These are phyloP conservation scores for Phaeotremella fagi DNA, from an alignment of 768 basidiomycete species.

Conservation along the genomic window DNA sequence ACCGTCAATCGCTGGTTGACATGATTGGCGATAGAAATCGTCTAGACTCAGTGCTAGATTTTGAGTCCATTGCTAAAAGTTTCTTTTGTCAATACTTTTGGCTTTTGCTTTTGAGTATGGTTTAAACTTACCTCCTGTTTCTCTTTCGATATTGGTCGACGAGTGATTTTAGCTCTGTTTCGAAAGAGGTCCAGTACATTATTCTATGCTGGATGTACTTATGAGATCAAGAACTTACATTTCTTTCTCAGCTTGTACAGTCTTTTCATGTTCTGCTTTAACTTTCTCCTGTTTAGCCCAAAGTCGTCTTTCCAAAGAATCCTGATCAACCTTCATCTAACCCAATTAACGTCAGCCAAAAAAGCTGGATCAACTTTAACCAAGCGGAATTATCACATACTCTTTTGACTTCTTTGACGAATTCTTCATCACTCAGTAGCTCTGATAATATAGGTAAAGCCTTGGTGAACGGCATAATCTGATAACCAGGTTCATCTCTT, in stretches of 20 bases:
- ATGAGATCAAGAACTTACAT: constrained; percentile 23
- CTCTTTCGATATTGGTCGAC: constrained; percentile 20
- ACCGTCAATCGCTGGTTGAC: constrained; percentile 27
- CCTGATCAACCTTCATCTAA: constrained; percentile 44
- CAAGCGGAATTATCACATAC: constrained; percentile 11
- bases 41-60: constrained; percentile 8
- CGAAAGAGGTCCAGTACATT: too few species aligned
- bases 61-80: constrained; percentile 19
- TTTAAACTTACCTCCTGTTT: constrained; percentile 25
- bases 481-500: constrained; percentile 15
- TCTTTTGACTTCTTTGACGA: constrained; percentile 31
- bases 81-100: not conserved
- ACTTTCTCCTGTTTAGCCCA: constrained; percentile 39
- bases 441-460: constrained; percentile 29
- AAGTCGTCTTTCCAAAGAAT: constrained; percentile 31
- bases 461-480: constrained; percentile 21
- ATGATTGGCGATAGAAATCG: constrained; percentile 25
- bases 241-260: constrained; percentile 29
- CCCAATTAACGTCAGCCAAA: not conserved
- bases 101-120: not conserved
- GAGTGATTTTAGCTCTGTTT: constrained; percentile 25
- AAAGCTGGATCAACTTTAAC: not conserved
- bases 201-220: too few species aligned
- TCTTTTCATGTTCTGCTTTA: constrained; percentile 36
- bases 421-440: constrained; percentile 27